Evolutionary conservation across 768 basidiomycete species (phyloP).

Genomic region (Macrolepiota albuminosa): DNA sequence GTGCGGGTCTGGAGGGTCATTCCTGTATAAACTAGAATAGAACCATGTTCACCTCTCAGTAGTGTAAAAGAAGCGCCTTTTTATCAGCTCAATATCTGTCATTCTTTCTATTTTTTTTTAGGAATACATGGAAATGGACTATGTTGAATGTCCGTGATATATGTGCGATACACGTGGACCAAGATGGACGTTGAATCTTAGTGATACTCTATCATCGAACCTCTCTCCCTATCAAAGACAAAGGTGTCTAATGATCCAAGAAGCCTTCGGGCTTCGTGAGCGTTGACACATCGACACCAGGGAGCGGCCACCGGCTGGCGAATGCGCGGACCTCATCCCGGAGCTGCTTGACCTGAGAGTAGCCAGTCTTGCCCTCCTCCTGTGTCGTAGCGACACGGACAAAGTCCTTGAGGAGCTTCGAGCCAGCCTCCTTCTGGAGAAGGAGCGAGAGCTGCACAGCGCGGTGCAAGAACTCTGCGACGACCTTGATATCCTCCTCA

Average conservation of each 20-base stretch:
- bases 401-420: slow-evolving; percentile 95
- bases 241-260: slow-evolving; percentile 13
- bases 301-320: slow-evolving; percentile 87
- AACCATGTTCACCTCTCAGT: background rate
- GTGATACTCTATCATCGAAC: background rate
- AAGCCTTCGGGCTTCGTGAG: slow-evolving; percentile 60
- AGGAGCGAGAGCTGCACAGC: slow-evolving; percentile 85
- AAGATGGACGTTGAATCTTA: slow-evolving; percentile 55
- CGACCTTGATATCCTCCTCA: slow-evolving; percentile 80
- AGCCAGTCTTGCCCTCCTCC: slow-evolving; percentile 68
- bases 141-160: slow-evolving; percentile 51
- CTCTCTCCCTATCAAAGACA: background rate
- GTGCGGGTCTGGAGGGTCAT: slow-evolving; percentile 66
- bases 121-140: slow-evolving; percentile 27
- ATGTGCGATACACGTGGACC: slow-evolving; percentile 22
- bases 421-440: slow-evolving; percentile 92
- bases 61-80: background rate
- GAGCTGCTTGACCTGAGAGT: slow-evolving; percentile 65
- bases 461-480: slow-evolving; percentile 91
- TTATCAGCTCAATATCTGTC: background rate
- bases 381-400: slow-evolving; percentile 70
- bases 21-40: background rate
- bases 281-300: slow-evolving; percentile 62
- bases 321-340: slow-evolving; percentile 78
- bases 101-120: background rate